Base-by-base conservation (phyloP, 2,329 filamentous ascomycete genomes). In the Ophiostoma triangulosporum region DNA sequence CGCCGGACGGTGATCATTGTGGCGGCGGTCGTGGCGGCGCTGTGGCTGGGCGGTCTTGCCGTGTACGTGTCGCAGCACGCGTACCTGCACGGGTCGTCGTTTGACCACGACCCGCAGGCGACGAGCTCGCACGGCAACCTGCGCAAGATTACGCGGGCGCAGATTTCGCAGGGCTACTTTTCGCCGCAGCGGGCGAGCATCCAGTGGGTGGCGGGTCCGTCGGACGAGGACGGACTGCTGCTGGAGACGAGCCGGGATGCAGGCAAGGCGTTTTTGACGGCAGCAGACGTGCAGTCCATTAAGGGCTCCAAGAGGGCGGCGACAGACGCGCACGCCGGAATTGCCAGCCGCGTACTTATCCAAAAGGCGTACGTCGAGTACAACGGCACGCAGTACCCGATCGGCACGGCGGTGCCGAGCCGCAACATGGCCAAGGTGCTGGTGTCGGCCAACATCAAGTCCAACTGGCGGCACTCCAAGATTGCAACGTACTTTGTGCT, bases 401-500 rank as follows among this genome's bases (percentile, higher is more conserved):
- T 86, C 0, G 68, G 67, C 14, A 74, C 77, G 60, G 78, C 81
- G 3, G 83, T 79, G 73, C 88, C 93, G 2, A 96, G 88, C 64
- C 80, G 82, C 27, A 80, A 97, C 65, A 74, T 95, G 66, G 88
- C 83, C 62, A 91, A 87, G 65, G 88, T 98, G 3, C 75, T 98
- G 51, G 71, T 96, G n/a, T 76, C 82, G 50, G 88, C 88, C 8
- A 73, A 88, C 51, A 65, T 72, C 22, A 69, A 86, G 66, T 80
- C 79, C 62, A 89, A 93, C 62, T 98, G 89, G 85, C 82, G 93
- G 59, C 86, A 97, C 67, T 97, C 91, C 0, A 90, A 80, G 63
- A 89, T 83, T 9, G 91, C 84, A 0, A 73, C 77, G 26, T 98
- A 96, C 70, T 98, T 86, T 81, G 82, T 98, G 56, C 86, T 96